A percentile compares a stretch with the other conserved stretches of the same genome.
These are phyloP conservation scores for Neofusicoccum laricinum DNA, from an alignment of 2,329 filamentous ascomycete genomes.

Conservation along the genomic window DNA sequence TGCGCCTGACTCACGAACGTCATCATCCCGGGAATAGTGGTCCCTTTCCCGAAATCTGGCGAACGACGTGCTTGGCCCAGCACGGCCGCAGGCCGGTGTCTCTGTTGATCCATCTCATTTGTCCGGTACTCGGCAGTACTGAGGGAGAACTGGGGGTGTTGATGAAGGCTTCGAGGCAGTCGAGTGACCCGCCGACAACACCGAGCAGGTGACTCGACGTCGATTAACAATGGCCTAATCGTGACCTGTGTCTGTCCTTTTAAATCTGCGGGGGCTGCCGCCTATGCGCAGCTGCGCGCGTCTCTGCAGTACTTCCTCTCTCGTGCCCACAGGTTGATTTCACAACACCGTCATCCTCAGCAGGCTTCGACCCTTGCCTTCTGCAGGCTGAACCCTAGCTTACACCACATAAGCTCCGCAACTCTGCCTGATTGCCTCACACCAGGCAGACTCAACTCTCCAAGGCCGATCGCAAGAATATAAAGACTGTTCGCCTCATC, in stretches of 20 bases:
- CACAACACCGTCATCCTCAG: background rate
- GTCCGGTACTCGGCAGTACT: background rate
- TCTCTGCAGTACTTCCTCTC: background rate
- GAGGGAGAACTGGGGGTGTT: background rate
- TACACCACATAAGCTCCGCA: constrained; percentile 5
- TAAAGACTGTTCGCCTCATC: background rate
- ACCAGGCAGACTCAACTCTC: background rate
- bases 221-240: background rate
- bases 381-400: background rate
- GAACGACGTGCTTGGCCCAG: constrained; percentile 1
- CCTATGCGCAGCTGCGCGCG: background rate
- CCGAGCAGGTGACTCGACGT: constrained; percentile 6
- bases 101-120: background rate
- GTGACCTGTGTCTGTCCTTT: background rate
- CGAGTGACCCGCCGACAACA: constrained; percentile 11
- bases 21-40: constrained; percentile 3
- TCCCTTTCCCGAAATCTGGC: background rate
- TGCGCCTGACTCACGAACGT: constrained; percentile 2
- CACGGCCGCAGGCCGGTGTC: background rate
- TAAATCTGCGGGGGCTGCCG: background rate
- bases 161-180: background rate
- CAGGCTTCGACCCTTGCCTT: background rate
- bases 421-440: background rate
- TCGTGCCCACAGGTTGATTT: background rate
- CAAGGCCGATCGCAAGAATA: background rate